phyloP scores from a whole-genome alignment of 1,284 basidiomycete species.

The Trichosporon sp. region DNA sequence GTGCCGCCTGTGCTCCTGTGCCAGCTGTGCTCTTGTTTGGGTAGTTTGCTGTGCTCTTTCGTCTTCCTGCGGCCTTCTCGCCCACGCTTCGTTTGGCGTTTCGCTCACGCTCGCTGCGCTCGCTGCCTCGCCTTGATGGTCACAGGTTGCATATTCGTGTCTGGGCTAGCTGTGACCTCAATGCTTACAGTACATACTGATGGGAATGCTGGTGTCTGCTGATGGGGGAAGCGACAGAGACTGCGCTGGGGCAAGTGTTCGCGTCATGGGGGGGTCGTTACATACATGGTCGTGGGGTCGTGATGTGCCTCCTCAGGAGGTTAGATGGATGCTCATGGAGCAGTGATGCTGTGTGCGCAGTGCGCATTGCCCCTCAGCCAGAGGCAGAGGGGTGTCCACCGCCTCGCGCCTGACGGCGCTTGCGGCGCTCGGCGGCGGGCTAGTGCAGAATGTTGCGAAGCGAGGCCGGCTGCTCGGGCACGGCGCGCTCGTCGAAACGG shows the following conservation, averaged over 20 bases:
- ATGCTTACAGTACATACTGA: slow-evolving; percentile 1
- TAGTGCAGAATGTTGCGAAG: slow-evolving; percentile 15
- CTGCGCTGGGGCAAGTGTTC: slow-evolving; percentile 9
- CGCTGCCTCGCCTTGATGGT: background rate
- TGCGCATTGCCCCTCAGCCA: no score
- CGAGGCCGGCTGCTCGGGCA: background rate
- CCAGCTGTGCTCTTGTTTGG: no score
- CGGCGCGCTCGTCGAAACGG: slow-evolving; percentile 12
- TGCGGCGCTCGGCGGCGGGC: no score
- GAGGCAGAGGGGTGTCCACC: no score
- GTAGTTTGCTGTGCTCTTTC: no score
- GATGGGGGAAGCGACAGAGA: background rate
- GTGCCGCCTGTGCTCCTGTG: background rate
- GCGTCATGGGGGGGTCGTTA: slow-evolving; percentile 1
- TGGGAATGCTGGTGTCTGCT: background rate
- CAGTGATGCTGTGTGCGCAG: no score
- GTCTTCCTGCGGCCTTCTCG: no score
- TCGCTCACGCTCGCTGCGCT: background rate
- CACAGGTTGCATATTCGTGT: background rate
- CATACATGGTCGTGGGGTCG: slow-evolving; percentile 12
- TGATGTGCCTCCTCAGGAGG: background rate
- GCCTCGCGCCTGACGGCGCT: no score
- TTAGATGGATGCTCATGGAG: background rate
- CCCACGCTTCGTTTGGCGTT: background rate
- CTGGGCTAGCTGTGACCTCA: background rate